These are phyloP conservation scores for Telfairia occidentalis DNA, from an alignment of 331 rosid species.

Conservation along the genomic window DNA sequence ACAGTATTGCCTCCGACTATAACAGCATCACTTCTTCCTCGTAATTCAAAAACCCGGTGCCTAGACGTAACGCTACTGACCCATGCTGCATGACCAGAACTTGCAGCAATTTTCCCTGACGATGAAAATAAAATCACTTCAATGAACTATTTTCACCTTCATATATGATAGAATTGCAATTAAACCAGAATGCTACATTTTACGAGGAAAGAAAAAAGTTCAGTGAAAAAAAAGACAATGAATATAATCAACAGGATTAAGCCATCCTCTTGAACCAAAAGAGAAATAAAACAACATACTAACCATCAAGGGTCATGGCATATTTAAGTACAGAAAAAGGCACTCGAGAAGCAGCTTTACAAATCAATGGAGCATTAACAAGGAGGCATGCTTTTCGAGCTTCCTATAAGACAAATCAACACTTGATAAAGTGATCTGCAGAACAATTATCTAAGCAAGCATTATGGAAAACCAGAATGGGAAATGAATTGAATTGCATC, in stretches of 20 bases:
- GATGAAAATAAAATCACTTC: neutral
- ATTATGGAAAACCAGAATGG: neutral
- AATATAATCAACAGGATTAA: neutral
- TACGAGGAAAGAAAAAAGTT: neutral
- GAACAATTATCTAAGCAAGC: neutral
- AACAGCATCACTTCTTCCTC: slow-evolving; percentile 86
- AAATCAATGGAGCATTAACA: slow-evolving; percentile 88
- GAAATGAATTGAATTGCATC: neutral
- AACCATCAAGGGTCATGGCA: slow-evolving; percentile 86
- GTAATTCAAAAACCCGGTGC: slow-evolving; percentile 59
- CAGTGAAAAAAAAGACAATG: neutral
- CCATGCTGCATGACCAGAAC: slow-evolving; percentile 81
- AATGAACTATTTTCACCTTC: neutral
- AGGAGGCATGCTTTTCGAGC: slow-evolving; percentile 61
- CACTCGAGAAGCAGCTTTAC: slow-evolving; percentile 64
- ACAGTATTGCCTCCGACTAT: slow-evolving; percentile 88
- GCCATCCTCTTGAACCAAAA: neutral
- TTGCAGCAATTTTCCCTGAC: slow-evolving; percentile 89
- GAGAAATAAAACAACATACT: neutral
- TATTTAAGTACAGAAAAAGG: slow-evolving; percentile 88
- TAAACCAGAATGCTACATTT: neutral
- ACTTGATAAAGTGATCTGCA: neutral
- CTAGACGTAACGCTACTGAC: slow-evolving; percentile 70
- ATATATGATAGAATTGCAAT: neutral
- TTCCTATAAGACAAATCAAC: slow-evolving; percentile 40